Percentiles rank a stretch among this genome's conserved stretches.
phyloP scores from a whole-genome alignment of 1,139 yeast species.

The Yamadazyma dendronema region DNA sequence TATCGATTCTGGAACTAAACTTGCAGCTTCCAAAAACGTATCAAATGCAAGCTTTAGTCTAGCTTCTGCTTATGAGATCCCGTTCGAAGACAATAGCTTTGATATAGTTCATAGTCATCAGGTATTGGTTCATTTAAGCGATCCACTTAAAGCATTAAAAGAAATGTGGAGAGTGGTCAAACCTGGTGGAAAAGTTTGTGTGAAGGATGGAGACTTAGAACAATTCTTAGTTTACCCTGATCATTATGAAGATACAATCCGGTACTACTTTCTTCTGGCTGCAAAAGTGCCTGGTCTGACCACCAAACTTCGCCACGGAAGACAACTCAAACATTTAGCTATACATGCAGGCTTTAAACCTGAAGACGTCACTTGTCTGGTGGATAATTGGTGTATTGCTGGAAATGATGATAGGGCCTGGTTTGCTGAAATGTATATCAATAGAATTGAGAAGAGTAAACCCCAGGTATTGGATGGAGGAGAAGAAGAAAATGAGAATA shows the following conservation, averaged over 20 bases:
- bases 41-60: constrained; percentile 1
- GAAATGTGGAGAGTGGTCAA: constrained; percentile 6
- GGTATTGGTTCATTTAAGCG: constrained; percentile 5
- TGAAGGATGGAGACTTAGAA: constrained; percentile 4
- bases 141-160: constrained; percentile 4
- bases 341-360: constrained; percentile 2
- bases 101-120: constrained; percentile 6
- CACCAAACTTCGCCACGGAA: constrained; percentile 1
- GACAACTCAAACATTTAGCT: constrained; percentile 4
- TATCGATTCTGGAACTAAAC: neutral
- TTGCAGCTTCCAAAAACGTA: neutral
- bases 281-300: neutral
- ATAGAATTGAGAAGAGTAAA: neutral
- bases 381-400: constrained; percentile 1
- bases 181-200: constrained; percentile 3
- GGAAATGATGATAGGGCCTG: neutral
- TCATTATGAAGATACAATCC: neutral
- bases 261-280: neutral
- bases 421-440: constrained; percentile 2
- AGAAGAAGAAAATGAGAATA: neutral
- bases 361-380: neutral
- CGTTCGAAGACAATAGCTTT: constrained; percentile 4
- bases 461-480: neutral
- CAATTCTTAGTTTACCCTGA: constrained; percentile 3
- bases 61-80: constrained; percentile 4